Evolutionary conservation across 1,284 basidiomycete species (phyloP), one percentile per base, ranked within the genome.

Genomic region (Schizophyllum amplum): DNA sequence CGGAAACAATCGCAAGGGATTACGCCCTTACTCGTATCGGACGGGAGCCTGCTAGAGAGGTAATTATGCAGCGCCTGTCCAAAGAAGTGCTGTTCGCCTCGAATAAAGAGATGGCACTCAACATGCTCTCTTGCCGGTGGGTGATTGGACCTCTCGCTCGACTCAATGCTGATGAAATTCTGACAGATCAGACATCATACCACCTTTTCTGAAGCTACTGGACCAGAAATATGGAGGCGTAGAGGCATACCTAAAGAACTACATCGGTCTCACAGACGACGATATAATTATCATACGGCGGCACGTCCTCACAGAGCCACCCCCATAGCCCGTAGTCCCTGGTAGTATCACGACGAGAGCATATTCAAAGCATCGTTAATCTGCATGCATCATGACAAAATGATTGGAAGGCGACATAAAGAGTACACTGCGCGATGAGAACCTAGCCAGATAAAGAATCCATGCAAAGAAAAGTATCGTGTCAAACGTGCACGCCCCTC

Each of bases 71-170:
- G 52, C 78, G 87, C 9, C 75, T 90, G 27, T 71, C 76, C 5
- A 82, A 83, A 62, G 84, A 88, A 56, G 85, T 87, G 0, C 60
- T 87, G 7, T 90, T 90, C 66, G 82, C 83, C 1, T 75, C 81
- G 4, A 85, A 89, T 61, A 81, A 76, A 51, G 80, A 87, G 57
- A 85, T 86, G 22, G 87, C 86, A 1, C 71, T 87, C 15, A 89
- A 87, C 61, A 88, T 90, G 87, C 80, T 90, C 51, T 81, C 83
- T 3, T 89, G 86, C 63, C 78, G 84, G 87, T 87, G 66, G 57
- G 75, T n/a, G n/a, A n/a, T n/a, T n/a, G 33, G 13, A 3, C 33
- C 17, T 42, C 17, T 42, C 53, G 24, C 17, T 26, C 47, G 33
- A 20, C 56, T 46, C n/a, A 46, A 54, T 21, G 11, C 15, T 50